Evolutionary conservation across 345 rosid genomes (phyloP).

Genomic region (Chamaenerion angustifolium): DNA sequence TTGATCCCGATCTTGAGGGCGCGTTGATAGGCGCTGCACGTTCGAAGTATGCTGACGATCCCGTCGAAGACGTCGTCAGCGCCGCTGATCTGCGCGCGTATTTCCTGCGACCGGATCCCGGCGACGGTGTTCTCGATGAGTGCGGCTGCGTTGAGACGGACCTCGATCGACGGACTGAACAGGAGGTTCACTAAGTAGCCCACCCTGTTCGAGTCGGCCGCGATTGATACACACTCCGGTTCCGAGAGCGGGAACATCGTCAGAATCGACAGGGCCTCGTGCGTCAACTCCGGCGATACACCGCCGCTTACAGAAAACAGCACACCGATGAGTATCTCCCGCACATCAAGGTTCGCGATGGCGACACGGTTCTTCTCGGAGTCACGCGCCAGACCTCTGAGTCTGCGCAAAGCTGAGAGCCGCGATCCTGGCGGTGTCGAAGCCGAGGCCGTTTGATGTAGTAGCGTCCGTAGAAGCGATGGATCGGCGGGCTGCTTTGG

Average conservation of each 20-base stretch:
- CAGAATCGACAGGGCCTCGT: constrained; percentile 54
- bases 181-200: constrained; percentile 30
- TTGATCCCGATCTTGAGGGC: constrained; percentile 62
- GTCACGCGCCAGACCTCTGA: constrained; percentile 75
- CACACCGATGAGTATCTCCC: constrained; percentile 25
- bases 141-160: constrained; percentile 65
- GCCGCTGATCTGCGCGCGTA: constrained; percentile 38
- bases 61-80: constrained; percentile 57
- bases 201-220: constrained; percentile 36
- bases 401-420: constrained; percentile 62
- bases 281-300: constrained; percentile 31
- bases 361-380: constrained; percentile 66
- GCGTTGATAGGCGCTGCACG: constrained; percentile 41
- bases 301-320: constrained; percentile 27
- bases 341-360: constrained; percentile 49
- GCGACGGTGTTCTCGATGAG: constrained; percentile 64
- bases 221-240: constrained; percentile 44
- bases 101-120: constrained; percentile 54
- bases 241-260: constrained; percentile 56
- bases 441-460: constrained; percentile 44
- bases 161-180: constrained; percentile 48
- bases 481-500: constrained; percentile 98
- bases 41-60: constrained; percentile 48
- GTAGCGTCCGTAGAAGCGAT: constrained; percentile 35
- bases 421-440: constrained; percentile 33